These are phyloP conservation scores for Xylariaceae sp. DNA, from an alignment of 2,329 filamentous ascomycete species.

Conservation along the genomic window DNA sequence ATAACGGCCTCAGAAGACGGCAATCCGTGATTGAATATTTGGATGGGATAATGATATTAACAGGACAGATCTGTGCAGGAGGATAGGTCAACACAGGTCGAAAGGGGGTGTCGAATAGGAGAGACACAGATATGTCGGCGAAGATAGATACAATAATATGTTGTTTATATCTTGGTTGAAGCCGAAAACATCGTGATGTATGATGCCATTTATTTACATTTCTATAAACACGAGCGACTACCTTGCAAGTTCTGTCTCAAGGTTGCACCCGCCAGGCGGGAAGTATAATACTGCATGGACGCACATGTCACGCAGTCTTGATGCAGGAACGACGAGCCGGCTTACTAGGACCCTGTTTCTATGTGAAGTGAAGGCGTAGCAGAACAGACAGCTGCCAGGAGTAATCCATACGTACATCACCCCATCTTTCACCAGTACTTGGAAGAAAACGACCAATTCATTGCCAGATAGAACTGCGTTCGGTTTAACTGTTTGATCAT, in stretches of 20 bases:
- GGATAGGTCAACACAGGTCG: conserved; percentile 4
- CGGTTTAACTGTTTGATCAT: conserved; percentile 11
- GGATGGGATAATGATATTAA: neutral
- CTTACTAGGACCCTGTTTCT: neutral
- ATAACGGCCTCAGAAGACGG: neutral
- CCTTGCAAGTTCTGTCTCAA: neutral
- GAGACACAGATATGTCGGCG: neutral
- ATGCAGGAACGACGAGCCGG: conserved; percentile 19
- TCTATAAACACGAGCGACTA: neutral
- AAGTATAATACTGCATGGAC: neutral
- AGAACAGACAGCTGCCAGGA: neutral
- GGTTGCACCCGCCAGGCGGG: conserved; percentile 1
- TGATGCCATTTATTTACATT: neutral
- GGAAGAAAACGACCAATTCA: neutral
- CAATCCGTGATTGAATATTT: neutral
- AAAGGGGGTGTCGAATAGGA: conserved; percentile 1
- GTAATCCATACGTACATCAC: neutral
- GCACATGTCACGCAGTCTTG: conserved; percentile 18
- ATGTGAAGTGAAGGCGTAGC: neutral
- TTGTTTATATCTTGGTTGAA: conserved; percentile 1
- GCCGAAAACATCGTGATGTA: neutral
- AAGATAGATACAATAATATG: neutral
- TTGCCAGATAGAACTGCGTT: neutral
- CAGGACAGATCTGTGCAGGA: neutral
- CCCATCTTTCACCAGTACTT: neutral